Evolutionary conservation across 148 eudicot genomes (phyloP).

Genomic region (Persicaria maculosa): DNA sequence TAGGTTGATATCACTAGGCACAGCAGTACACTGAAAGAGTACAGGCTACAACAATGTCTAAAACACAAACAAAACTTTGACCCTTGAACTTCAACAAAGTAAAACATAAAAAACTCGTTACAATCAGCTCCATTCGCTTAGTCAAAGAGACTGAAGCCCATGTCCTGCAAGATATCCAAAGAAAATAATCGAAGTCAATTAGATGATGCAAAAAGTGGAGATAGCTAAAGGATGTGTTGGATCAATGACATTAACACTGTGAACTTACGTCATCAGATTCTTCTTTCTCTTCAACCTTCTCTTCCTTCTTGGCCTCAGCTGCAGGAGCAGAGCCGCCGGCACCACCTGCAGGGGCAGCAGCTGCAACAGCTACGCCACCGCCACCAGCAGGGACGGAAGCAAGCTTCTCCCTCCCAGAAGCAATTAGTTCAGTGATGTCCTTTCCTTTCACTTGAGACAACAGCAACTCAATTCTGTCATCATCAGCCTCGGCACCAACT

Average conservation of each 20-base stretch:
- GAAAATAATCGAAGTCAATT: background rate
- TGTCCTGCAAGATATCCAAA: constrained; percentile 48
- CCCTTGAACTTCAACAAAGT: background rate
- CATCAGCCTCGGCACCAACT: constrained; percentile 82
- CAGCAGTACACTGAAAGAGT: background rate
- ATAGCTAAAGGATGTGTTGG: no score
- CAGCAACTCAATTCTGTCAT: constrained; percentile 51
- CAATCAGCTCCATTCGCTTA: constrained; percentile 20
- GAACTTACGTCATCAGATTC: constrained; percentile 71
- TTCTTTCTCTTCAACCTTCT: constrained; percentile 84
- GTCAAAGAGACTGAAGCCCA: constrained; percentile 88
- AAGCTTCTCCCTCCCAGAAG: constrained; percentile 74
- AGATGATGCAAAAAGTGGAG: background rate
- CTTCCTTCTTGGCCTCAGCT: constrained; percentile 75
- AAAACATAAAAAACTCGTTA: background rate
- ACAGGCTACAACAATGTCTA: background rate
- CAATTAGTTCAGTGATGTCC: constrained; percentile 63
- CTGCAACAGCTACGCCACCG: constrained; percentile 41
- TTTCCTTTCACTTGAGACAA: constrained; percentile 57
- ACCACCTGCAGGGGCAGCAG: constrained; percentile 44
- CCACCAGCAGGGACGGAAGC: constrained; percentile 89
- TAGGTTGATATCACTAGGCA: background rate
- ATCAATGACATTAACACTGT: background rate
- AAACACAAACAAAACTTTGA: background rate
- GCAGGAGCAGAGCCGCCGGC: constrained; percentile 50